phyloP scores from a whole-genome alignment of 2,329 filamentous ascomycete species.

The Trichoderma harzianum region DNA sequence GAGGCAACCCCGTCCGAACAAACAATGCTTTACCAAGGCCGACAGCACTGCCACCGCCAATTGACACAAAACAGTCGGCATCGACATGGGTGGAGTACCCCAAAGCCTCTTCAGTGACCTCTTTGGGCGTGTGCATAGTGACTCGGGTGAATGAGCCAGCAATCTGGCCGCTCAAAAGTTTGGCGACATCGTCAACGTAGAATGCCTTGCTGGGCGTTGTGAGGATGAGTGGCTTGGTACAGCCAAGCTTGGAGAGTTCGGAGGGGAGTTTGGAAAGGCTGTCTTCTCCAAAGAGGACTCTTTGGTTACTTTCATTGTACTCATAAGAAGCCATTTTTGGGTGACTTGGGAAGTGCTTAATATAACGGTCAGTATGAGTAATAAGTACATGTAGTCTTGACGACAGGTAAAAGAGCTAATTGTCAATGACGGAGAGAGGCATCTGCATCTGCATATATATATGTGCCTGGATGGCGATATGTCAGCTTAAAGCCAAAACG shows the following conservation, averaged over 20 bases:
- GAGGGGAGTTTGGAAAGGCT: constrained; percentile 48
- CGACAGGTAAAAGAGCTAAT: not conserved
- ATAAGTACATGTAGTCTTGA: not conserved
- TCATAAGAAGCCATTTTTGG: not conserved
- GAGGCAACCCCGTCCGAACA: constrained; percentile 50
- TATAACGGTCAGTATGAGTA: not conserved
- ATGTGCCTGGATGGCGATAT: not conserved
- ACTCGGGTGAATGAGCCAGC: constrained; percentile 46
- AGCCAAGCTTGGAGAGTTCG: constrained; percentile 43
- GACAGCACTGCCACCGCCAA: constrained; percentile 35
- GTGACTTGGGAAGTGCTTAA: not conserved
- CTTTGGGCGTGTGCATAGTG: constrained; percentile 60
- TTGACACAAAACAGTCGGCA: constrained; percentile 47
- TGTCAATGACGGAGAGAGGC: not conserved
- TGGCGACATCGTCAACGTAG: not conserved
- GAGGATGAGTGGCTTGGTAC: constrained; percentile 51
- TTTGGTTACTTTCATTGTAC: constrained; percentile 3
- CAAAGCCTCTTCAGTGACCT: constrained; percentile 56
- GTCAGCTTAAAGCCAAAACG: not conserved
- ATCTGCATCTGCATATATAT: not conserved
- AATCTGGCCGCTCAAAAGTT: not conserved
- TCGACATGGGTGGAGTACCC: constrained; percentile 40
- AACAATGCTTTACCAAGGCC: constrained; percentile 60
- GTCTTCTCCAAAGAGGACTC: constrained; percentile 54
- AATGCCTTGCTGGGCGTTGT: constrained; percentile 42